Conservation (phyloP, 1,284 basidiomycete species). For the Sporisorium sorghi region DNA sequence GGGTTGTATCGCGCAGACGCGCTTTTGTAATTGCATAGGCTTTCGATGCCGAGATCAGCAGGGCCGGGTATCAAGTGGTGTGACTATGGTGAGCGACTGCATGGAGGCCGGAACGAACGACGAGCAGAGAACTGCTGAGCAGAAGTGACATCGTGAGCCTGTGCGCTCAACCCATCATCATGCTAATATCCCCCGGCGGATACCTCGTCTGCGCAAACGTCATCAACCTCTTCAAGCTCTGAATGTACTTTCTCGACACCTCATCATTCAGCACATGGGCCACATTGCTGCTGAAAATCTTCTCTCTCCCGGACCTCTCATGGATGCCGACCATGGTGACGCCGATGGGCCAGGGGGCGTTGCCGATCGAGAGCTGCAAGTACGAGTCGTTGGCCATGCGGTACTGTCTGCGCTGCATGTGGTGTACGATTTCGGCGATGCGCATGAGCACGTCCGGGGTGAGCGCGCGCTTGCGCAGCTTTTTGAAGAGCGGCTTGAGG, state of each 20-base stretch:
- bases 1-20: not conserved
- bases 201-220: conserved; percentile 62
- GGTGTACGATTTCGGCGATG: conserved; percentile 93
- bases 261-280: conserved; percentile 99
- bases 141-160: no score
- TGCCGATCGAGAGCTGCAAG: conserved; percentile 94
- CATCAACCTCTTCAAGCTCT: conserved; percentile 86
- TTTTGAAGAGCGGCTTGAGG: conserved; percentile 94
- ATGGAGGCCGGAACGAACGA: no score
- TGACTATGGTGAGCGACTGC: no score
- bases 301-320: conserved; percentile 94
- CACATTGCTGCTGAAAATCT: conserved; percentile 94
- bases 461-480: conserved; percentile 83
- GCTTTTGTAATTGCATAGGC: not conserved
- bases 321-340: conserved; percentile 99
- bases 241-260: conserved; percentile 98
- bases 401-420: conserved; percentile 95
- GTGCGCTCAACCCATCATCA: conserved; percentile 55
- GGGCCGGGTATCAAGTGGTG: no score
- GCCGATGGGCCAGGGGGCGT: conserved; percentile 99
- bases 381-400: conserved; percentile 96
- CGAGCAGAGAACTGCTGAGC: no score
- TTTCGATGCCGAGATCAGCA: not conserved
- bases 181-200: conserved; percentile 54
- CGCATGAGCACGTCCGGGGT: conserved; percentile 86